Evolutionary conservation across 2,329 filamentous ascomycete genomes (phyloP).

Genomic region (Colletotrichum tropicale): DNA sequence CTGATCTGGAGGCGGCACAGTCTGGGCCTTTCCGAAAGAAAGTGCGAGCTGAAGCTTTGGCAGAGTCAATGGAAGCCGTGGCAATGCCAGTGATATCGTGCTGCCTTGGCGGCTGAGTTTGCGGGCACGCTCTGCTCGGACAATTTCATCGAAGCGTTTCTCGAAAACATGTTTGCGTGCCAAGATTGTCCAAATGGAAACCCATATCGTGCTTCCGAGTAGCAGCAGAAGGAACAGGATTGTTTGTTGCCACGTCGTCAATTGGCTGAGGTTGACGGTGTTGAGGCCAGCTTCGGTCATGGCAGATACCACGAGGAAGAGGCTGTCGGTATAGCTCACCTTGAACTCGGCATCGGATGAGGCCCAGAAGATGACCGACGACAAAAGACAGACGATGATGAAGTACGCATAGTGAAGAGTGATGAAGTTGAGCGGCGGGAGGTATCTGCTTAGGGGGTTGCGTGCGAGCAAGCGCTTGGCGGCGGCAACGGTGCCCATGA

Average conservation of each 20-base stretch:
- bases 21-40: background rate
- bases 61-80: background rate
- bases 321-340: conserved; percentile 64
- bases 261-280: conserved; percentile 65
- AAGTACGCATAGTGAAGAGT: conserved; percentile 74
- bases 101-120: conserved; percentile 18
- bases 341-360: conserved; percentile 54
- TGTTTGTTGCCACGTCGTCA: conserved; percentile 73
- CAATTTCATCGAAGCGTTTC: conserved; percentile 60
- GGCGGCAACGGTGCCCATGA: background rate
- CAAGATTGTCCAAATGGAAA: conserved; percentile 67
- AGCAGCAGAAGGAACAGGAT: conserved; percentile 70
- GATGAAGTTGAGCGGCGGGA: conserved; percentile 61
- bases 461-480: background rate
- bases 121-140: conserved; percentile 42
- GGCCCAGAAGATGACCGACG: conserved; percentile 66
- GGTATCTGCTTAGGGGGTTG: background rate
- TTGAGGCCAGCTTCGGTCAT: conserved; percentile 73
- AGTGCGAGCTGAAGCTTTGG: background rate
- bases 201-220: conserved; percentile 68
- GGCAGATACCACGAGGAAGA: conserved; percentile 71
- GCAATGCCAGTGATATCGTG: background rate
- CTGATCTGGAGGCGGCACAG: background rate
- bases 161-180: conserved; percentile 68
- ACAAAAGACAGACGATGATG: conserved; percentile 57